A percentile compares a stretch with the other conserved stretches of the same genome.
Conservation (phyloP, 176 grass and related monocot genomes). For the Juncus inflexus region DNA sequence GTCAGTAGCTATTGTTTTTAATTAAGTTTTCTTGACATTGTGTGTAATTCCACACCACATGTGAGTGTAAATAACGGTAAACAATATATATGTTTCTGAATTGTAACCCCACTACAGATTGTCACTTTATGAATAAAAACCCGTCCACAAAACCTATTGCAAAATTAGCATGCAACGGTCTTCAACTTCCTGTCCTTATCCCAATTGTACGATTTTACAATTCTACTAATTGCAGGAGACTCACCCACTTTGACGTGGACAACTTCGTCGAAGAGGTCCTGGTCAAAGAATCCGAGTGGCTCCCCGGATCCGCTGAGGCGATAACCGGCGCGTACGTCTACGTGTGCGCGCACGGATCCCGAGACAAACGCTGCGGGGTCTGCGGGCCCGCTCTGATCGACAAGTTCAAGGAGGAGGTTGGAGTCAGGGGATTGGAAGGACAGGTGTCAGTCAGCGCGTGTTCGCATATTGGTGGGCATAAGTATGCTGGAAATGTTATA, state of each 20-base stretch:
- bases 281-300: constrained; percentile 79
- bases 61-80: not conserved
- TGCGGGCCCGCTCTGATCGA: constrained; percentile 80
- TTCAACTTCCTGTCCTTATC: too few relatives aligned
- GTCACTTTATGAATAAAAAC: too few relatives aligned
- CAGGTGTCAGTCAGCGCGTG: constrained; percentile 74
- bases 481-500: constrained; percentile 96
- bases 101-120: too few relatives aligned
- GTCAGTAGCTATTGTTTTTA: too few relatives aligned
- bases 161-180: too few relatives aligned
- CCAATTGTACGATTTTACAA: constrained; percentile 27
- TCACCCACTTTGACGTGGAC: constrained; percentile 85
- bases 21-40: too few relatives aligned
- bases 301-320: constrained; percentile 56
- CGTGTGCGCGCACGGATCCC: constrained; percentile 79
- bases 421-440: constrained; percentile 39
- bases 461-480: constrained; percentile 92
- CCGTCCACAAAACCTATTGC: too few relatives aligned
- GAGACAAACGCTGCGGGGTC: constrained; percentile 86
- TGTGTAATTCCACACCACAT: too few relatives aligned
- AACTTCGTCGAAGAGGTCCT: constrained; percentile 92
- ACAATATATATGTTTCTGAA: too few relatives aligned
- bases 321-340: constrained; percentile 79
- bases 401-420: constrained; percentile 79
- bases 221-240: constrained; percentile 44